Evolutionary conservation across 192 early-diverging fungal genomes (phyloP).

Genomic region (Coemansia sp.): DNA sequence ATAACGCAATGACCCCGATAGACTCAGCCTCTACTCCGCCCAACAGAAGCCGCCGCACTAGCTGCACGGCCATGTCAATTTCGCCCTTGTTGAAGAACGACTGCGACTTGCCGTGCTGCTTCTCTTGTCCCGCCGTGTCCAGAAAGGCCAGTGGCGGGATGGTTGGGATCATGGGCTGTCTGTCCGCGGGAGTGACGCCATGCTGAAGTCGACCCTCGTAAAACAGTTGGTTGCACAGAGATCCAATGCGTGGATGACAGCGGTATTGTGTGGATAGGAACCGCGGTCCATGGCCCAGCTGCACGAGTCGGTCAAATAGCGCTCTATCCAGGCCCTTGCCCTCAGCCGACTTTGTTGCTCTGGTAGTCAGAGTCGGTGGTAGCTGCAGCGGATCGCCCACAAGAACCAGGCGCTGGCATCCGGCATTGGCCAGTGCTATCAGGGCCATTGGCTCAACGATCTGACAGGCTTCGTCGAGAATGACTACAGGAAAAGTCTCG

Average conservation of each 20-base stretch:
- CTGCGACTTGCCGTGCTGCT: conserved; percentile 45
- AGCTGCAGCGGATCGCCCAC: conserved; percentile 91
- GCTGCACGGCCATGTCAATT: conserved; percentile 39
- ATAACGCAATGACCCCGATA: conserved; percentile 55
- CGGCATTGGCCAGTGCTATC: conserved; percentile 71
- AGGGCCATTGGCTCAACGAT: conserved; percentile 88
- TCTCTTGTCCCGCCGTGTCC: conserved; percentile 45
- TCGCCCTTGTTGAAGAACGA: conserved; percentile 56
- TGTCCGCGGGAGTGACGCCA: conserved; percentile 31
- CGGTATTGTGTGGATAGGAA: conserved; percentile 57
- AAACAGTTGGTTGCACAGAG: conserved; percentile 53
- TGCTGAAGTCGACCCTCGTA: conserved; percentile 40
- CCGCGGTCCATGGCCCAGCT: conserved; percentile 47
- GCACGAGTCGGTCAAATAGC: conserved; percentile 74
- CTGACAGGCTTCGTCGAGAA: conserved; percentile 88
- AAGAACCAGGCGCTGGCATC: conserved; percentile 64
- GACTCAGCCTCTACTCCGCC: conserved; percentile 28
- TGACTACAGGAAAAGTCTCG: conserved; percentile 63
- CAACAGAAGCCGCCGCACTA: conserved; percentile 26
- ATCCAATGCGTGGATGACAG: conserved; percentile 56
- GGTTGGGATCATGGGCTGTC: conserved; percentile 29
- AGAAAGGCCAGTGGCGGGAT: conserved; percentile 52
- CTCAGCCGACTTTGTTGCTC: conserved; percentile 43
- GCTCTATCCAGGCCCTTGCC: conserved; percentile 74
- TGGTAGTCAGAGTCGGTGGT: conserved; percentile 75